Base-by-base conservation (phyloP, 768 basidiomycete species). In the Pisolithus orientalis region DNA sequence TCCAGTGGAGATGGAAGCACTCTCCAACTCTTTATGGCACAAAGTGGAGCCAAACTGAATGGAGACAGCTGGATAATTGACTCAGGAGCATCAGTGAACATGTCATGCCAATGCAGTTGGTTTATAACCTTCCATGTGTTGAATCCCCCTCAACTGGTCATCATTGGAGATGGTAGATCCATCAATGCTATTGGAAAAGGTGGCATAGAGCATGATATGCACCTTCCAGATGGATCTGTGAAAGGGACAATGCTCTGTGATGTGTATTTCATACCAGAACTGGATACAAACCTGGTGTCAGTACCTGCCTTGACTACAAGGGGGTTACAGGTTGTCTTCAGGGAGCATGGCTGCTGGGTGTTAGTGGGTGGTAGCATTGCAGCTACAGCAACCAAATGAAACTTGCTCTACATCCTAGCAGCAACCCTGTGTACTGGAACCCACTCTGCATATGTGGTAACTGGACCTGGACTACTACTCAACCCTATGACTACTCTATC, bases 221-320 rank as follows among this genome's bases (percentile, higher is more conserved):
- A 47, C 4, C 5, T 51, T 2, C 21, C 39, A 10, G 37, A 38
- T 31, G 39, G 25, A 13, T 2, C 37, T 6, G 39, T 16, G 5
- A 32, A 21, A 5, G 40, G 9, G n/a, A 55, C 39, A 3, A 28
- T 62, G 3, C 21, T 55, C 7, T 13, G 21, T 6, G 43, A 54
- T 27, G 27, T 54, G 8, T 54, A 54, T 7, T 50, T 45, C n/a
- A n/a, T 54, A 1, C 44, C 53, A 25, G 43, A 50, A 4, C 43
- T 54, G 10, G 48, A 55, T 32, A 40, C 10, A 7, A 62, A 65
- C 45, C 55, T 62, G 1, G 34, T 63, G 14, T 63, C 59, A 13
- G 59, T 63, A 31, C 50, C 60, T 6, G 44, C 43, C 1, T 51
- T 62, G 25, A 44, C 53, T 3, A 13, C 25, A 2, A 40, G 42